phyloP scores from a whole-genome alignment of 2,329 filamentous ascomycete species.

The Balansia obtecta region DNA sequence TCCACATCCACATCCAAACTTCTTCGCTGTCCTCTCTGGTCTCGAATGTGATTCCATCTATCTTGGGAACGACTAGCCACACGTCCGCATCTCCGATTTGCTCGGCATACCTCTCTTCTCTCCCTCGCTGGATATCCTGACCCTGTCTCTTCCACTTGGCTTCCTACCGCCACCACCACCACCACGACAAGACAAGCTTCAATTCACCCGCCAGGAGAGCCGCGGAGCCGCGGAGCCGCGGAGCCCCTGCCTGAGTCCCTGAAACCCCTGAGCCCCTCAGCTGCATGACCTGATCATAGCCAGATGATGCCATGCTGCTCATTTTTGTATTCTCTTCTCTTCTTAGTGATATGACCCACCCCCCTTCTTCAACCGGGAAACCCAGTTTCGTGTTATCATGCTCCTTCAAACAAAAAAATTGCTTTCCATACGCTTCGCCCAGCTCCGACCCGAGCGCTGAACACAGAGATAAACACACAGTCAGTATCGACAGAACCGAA shows the following conservation, averaged over 20 bases:
- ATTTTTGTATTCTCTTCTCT: not conserved
- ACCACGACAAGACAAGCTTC: too few relatives aligned
- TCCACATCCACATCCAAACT: too few relatives aligned
- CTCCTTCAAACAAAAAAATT: conserved; percentile 3
- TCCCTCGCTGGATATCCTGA: not conserved
- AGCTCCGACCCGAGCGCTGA: not conserved
- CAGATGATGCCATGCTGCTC: not conserved
- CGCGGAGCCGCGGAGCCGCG: too few relatives aligned
- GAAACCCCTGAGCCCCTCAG: too few relatives aligned
- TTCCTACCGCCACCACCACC: too few relatives aligned
- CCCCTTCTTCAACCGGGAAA: not conserved
- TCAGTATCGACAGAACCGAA: not conserved
- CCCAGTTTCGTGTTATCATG: not conserved
- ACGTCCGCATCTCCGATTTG: not conserved
- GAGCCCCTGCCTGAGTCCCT: too few relatives aligned
- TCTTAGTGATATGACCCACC: not conserved
- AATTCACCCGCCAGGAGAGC: too few relatives aligned
- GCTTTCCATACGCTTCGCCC: conserved; percentile 3
- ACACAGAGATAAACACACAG: too few relatives aligned
- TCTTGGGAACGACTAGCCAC: not conserved
- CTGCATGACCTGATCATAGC: not conserved
- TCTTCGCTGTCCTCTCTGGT: not conserved
- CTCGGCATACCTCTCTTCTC: not conserved
- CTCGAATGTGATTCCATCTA: not conserved
- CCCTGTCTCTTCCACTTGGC: too few relatives aligned